Conservation (phyloP, 805 yeast species). For the Wickerhamomyces strasburgensis region DNA sequence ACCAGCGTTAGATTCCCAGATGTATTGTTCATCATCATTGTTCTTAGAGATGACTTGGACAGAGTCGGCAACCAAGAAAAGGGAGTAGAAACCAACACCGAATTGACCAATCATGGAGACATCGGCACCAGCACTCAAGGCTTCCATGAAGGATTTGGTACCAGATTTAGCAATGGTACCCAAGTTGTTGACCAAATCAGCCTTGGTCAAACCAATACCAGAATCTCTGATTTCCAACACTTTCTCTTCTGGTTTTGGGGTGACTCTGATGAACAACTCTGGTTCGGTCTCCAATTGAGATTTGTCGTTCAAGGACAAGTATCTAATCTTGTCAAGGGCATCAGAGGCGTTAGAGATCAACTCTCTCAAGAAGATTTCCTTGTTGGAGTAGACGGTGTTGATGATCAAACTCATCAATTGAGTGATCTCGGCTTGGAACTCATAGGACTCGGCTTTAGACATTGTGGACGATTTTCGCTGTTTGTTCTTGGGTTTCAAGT, state of each 20-base stretch:
- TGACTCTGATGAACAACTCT: conserved; percentile 93
- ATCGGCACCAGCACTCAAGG: conserved; percentile 98
- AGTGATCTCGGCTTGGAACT: conserved; percentile 99
- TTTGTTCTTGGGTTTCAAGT: conserved; percentile 89
- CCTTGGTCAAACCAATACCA: conserved; percentile 99
- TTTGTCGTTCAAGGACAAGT: conserved; percentile 92
- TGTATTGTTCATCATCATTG: conserved; percentile 98
- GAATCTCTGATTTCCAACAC: conserved; percentile 96
- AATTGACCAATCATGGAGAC: conserved; percentile 99
- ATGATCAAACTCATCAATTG: conserved; percentile 99
- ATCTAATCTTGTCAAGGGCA: conserved; percentile 98
- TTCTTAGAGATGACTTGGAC: conserved; percentile 98
- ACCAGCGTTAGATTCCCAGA: conserved; percentile 99
- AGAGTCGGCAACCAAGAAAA: conserved; percentile 97
- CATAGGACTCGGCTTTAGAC: conserved; percentile 65
- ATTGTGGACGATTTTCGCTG: conserved; percentile 97
- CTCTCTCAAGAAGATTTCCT: conserved; percentile 98
- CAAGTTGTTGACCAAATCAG: conserved; percentile 96
- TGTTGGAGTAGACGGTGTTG: conserved; percentile 99
- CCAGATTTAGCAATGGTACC: conserved; percentile 99
- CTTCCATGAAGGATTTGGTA: conserved; percentile 99
- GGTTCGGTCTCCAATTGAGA: conserved; percentile 91
- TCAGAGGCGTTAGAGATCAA: conserved; percentile 98
- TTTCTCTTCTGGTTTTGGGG: conserved; percentile 93
- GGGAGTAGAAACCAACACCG: conserved; percentile 99